Percentiles rank a stretch among this genome's conserved stretches.
Evolutionary conservation across 257 asterid species (phyloP).

Genomic region (Parsonsia alboflavescens): DNA sequence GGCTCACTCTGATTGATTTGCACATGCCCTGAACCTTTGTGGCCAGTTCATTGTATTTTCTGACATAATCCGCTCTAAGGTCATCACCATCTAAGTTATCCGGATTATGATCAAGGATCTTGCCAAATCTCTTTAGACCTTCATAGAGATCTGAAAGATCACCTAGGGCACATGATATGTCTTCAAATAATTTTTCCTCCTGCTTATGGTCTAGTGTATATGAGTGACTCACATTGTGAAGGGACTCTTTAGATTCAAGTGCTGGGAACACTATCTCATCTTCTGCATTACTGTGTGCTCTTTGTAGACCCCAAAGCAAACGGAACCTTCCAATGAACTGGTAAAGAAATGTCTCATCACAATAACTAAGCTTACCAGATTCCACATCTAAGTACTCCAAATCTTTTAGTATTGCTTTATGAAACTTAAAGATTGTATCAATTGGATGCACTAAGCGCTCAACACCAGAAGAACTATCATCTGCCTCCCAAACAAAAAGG

Average conservation of each 20-base stretch:
- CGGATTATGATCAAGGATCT: conserved; percentile 10
- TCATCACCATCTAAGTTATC: conserved; percentile 11
- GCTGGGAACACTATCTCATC: conserved; percentile 50
- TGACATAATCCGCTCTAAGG: conserved; percentile 9
- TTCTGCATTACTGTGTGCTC: conserved; percentile 49
- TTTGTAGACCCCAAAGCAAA: conserved; percentile 41
- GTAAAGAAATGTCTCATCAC: conserved; percentile 34
- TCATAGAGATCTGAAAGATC: conserved; percentile 35
- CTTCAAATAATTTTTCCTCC: conserved; percentile 41
- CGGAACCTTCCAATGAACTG: conserved; percentile 46
- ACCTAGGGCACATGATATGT: conserved; percentile 33
- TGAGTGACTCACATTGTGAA: conserved; percentile 46
- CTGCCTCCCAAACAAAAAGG: conserved; percentile 44
- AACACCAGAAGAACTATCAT: conserved; percentile 19
- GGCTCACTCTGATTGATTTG: conserved; percentile 42
- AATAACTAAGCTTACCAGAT: conserved; percentile 37
- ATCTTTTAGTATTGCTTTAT: conserved; percentile 47
- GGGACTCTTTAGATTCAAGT: conserved; percentile 44
- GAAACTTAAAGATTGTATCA: conserved; percentile 48
- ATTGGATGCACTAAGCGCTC: conserved; percentile 33
- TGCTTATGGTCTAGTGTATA: conserved; percentile 47
- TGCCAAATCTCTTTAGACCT: conserved; percentile 14
- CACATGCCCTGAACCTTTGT: conserved; percentile 50
- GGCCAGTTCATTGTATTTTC: conserved; percentile 37
- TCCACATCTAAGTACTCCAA: conserved; percentile 46